Conservation (phyloP, 2,329 filamentous ascomycete species). For the Rutstroemia sydowiana region DNA sequence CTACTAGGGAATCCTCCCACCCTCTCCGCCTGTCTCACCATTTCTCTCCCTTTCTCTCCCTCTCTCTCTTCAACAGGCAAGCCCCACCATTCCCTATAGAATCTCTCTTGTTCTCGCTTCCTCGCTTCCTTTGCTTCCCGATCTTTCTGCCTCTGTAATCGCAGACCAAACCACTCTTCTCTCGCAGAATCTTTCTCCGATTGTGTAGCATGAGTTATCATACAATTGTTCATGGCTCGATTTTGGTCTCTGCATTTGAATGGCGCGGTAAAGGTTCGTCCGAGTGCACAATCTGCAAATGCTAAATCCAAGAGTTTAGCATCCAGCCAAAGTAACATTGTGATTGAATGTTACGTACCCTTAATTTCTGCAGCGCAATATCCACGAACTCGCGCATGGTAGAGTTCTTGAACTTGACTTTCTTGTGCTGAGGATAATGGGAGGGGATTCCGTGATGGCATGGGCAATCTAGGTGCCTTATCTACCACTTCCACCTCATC, state of each 20-base stretch:
- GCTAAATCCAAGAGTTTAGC: conserved; percentile 43
- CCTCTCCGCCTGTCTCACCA: conserved; percentile 47
- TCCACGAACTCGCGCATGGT: conserved; percentile 69
- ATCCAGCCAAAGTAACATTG: neutral
- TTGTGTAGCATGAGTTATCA: conserved; percentile 78
- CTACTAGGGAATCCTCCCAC: conserved; percentile 46
- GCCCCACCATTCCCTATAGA: conserved; percentile 62
- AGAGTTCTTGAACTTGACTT: conserved; percentile 72
- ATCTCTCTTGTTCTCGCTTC: conserved; percentile 55
- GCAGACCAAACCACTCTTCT: conserved; percentile 84
- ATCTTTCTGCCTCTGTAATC: conserved; percentile 62
- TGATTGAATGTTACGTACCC: conserved; percentile 39
- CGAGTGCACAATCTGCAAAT: conserved; percentile 83
- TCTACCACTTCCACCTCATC: conserved; percentile 21
- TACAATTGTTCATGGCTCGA: conserved; percentile 86
- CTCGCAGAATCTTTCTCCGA: conserved; percentile 80
- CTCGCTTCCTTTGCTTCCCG: conserved; percentile 55
- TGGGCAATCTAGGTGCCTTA: conserved; percentile 27
- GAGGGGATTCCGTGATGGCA: conserved; percentile 66
- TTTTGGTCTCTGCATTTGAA: conserved; percentile 78
- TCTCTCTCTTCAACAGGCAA: conserved; percentile 50
- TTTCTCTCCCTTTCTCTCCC: conserved; percentile 46
- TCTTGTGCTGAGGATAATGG: conserved; percentile 79
- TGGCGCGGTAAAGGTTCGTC: conserved; percentile 78
- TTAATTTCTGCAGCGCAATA: conserved; percentile 74